Conservation (phyloP, 352 stramenopile species). For the Pilasporangium apinafurcum region DNA sequence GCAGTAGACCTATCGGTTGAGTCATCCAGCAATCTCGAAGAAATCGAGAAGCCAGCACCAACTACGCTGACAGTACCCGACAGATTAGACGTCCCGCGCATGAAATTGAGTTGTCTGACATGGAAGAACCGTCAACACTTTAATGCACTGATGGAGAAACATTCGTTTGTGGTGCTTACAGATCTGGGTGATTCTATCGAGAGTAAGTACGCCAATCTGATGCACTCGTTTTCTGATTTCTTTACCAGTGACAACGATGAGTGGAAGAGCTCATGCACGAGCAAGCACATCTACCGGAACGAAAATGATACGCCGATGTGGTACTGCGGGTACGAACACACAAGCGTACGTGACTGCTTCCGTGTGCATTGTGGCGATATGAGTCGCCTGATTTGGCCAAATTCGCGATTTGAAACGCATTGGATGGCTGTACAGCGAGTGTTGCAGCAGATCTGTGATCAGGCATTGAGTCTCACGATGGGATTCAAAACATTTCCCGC, state of each 20-base stretch:
- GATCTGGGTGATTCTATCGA: conserved; percentile 38
- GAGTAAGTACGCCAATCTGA: conserved; percentile 21
- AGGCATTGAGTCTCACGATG: conserved; percentile 38
- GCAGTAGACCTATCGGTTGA: no score
- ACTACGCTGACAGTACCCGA: neutral
- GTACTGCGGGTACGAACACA: conserved; percentile 57
- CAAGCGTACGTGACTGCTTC: conserved; percentile 52
- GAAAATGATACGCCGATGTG: conserved; percentile 54
- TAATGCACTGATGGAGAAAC: conserved; percentile 41
- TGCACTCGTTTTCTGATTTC: conserved; percentile 33
- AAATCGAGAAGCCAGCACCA: neutral
- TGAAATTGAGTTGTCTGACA: conserved; percentile 34
- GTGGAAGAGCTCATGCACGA: conserved; percentile 35
- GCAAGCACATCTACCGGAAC: conserved; percentile 51
- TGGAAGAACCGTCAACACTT: conserved; percentile 43
- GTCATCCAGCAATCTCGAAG: neutral
- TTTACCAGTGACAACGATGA: conserved; percentile 31
- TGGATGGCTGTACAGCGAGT: conserved; percentile 31
- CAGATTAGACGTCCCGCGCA: conserved; percentile 18
- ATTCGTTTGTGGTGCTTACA: conserved; percentile 58
- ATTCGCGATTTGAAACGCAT: conserved; percentile 24
- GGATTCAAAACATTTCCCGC: conserved; percentile 29
- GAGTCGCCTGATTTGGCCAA: conserved; percentile 37
- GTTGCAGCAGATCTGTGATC: conserved; percentile 49
- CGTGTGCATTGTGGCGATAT: conserved; percentile 47